These are phyloP conservation scores for Globisporangium rhizosaccharum DNA, from an alignment of 352 stramenopile genomes.

Conservation along the genomic window DNA sequence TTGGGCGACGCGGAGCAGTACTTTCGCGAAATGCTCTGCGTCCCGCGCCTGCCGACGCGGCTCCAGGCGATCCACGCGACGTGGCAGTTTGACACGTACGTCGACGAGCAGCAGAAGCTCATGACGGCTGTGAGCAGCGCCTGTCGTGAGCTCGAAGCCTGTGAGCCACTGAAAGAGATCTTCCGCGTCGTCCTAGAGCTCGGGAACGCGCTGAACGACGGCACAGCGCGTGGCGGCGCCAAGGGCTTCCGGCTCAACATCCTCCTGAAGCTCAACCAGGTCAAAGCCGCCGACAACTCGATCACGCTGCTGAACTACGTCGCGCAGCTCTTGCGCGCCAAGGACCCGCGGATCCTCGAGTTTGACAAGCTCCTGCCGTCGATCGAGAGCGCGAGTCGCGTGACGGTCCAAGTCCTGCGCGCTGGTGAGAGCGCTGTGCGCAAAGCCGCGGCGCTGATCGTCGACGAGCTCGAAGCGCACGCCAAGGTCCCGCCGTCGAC, in stretches of 20 bases:
- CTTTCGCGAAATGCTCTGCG: constrained; percentile 58
- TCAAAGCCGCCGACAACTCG: constrained; percentile 80
- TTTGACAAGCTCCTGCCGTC: constrained; percentile 74
- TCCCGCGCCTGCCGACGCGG: constrained; percentile 58
- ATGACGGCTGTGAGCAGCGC: constrained; percentile 85
- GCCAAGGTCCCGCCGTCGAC: constrained; percentile 43
- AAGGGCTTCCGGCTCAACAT: constrained; percentile 87
- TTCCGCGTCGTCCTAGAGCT: constrained; percentile 81
- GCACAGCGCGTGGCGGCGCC: constrained; percentile 72
- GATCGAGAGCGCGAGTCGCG: constrained; percentile 68
- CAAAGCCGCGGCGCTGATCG: constrained; percentile 66
- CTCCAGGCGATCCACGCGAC: constrained; percentile 77
- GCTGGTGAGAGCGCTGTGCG: constrained; percentile 66
- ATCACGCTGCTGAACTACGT: constrained; percentile 82
- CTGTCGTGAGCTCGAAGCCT: constrained; percentile 87
- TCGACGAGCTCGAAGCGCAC: constrained; percentile 64
- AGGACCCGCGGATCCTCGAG: constrained; percentile 57
- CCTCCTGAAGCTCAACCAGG: constrained; percentile 84
- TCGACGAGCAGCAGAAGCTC: constrained; percentile 66
- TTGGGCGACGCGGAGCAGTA: constrained; percentile 80
- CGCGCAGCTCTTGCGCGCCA: constrained; percentile 59
- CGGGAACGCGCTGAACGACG: constrained; percentile 90
- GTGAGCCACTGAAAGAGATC: constrained; percentile 83
- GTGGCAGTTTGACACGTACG: constrained; percentile 81
- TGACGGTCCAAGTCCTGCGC: constrained; percentile 75